These are phyloP conservation scores for Xylaria longipes DNA, from an alignment of 495 filamentous ascomycete species.

Conservation along the genomic window DNA sequence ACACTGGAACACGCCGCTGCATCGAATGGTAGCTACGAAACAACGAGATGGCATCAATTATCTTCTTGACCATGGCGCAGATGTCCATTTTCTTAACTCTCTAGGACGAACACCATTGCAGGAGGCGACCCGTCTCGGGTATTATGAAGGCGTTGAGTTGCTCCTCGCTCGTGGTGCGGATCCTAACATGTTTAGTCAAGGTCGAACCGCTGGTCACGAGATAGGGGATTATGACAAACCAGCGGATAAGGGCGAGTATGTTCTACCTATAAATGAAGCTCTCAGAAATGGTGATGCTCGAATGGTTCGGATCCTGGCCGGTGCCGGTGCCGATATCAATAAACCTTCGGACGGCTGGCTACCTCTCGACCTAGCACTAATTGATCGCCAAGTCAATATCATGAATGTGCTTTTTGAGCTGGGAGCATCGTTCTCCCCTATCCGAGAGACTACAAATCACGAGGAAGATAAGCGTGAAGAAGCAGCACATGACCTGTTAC, in stretches of 20 bases:
- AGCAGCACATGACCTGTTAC: not conserved
- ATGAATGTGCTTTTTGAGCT: not conserved
- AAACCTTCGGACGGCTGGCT: not conserved
- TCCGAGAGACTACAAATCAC: not conserved
- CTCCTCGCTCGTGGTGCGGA: constrained; percentile 24
- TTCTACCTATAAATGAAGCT: not conserved
- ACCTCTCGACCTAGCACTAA: not conserved
- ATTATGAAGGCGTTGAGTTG: constrained; percentile 8
- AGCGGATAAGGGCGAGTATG: not conserved
- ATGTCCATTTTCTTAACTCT: not conserved
- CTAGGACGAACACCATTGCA: not conserved
- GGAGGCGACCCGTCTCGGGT: not conserved
- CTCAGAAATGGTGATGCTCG: not conserved
- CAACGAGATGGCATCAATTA: not conserved
- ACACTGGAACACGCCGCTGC: not conserved
- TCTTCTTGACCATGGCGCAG: not conserved
- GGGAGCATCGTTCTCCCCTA: not conserved
- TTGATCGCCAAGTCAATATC: constrained; percentile 7
- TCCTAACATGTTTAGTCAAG: not conserved
- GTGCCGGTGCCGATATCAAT: not conserved
- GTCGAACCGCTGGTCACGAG: not conserved
- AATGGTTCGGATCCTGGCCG: not conserved
- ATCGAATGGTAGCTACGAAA: constrained; percentile 11
- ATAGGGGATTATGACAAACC: not conserved
- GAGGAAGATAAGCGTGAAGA: not conserved